Base-by-base conservation (phyloP, 1,139 yeast species). In the Cylindricascospora bacillispora region DNA sequence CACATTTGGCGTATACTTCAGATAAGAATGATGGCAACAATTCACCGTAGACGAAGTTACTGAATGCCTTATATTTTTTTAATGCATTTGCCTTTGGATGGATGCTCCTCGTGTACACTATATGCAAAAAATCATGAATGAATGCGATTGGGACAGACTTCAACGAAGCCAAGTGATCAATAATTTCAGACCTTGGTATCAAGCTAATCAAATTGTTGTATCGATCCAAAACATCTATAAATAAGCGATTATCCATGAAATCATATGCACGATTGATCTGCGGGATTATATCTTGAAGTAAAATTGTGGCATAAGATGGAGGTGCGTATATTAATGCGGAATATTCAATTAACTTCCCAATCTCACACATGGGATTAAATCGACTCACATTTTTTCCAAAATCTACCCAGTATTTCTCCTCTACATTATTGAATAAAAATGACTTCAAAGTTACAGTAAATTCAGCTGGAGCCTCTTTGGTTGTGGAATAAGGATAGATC, bases 1-100 rank as follows among this genome's bases (percentile, higher is more conserved):
- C 64, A 25, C 85, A 78, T 46, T 80, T 70, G 4, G 68, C 60
- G 42, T 79, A 73, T 1, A 81, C 77, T 41, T 67, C 73, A 30
- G 83, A 67, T 23, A 81, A 63, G 45, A 85, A 82, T 4, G 68
- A 63, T 1, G 95, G 95, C 46, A 86, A 61, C 33, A 86, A 59
- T 55, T 86, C 97, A 3, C 97, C 97, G 49, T 86, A 86, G 1
- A 83, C 95, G 46, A 76, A 82, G 37, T 82, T 86, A 3, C 95
- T 81, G 49, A 85, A 85, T 0, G 95, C 93, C 46, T 76, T 74
- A 51, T 85, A 85, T 3, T 71, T 65, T 29, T 79, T 67, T 31
- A 85, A 62, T 35, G 70, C 70, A 18, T 63, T 60, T 0, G 81
- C 74, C 26, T 74, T 67, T 0, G 93, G 89, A 2, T 93, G 74